These are phyloP conservation scores for Hibiscus syriacus DNA, from an alignment of 345 rosid genomes.

Conservation along the genomic window DNA sequence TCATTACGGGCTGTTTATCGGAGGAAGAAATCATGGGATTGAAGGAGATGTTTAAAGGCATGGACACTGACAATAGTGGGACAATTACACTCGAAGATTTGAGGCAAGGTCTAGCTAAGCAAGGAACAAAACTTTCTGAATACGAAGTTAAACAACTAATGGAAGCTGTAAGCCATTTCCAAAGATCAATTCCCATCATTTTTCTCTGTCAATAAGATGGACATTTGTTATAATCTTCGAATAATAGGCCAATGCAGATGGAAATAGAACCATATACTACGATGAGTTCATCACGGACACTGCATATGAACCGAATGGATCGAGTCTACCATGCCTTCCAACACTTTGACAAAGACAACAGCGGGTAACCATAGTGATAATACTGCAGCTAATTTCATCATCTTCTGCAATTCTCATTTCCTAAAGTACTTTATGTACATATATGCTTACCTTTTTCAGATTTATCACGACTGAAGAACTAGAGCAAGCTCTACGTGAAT, in stretches of 20 bases:
- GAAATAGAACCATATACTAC: conserved; percentile 74
- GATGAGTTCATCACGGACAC: conserved; percentile 79
- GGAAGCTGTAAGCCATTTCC: conserved; percentile 72
- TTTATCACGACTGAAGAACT: conserved; percentile 81
- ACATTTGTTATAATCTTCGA: background rate
- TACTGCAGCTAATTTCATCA: background rate
- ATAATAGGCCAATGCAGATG: conserved; percentile 80
- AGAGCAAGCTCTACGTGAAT: conserved; percentile 83
- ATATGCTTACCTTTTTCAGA: conserved; percentile 14
- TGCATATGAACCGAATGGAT: conserved; percentile 73
- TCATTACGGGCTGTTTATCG: conserved; percentile 90
- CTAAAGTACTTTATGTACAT: background rate
- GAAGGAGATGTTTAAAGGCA: conserved; percentile 87
- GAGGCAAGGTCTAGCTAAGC: conserved; percentile 83
- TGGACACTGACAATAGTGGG: conserved; percentile 81
- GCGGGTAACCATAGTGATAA: conserved; percentile 43
- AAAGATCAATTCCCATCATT: background rate
- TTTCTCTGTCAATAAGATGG: background rate
- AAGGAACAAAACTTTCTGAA: conserved; percentile 85
- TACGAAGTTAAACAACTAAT: conserved; percentile 75
- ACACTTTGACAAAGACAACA: conserved; percentile 74
- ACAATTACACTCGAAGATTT: conserved; percentile 93
- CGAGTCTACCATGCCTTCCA: conserved; percentile 75
- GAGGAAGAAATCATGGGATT: conserved; percentile 99
- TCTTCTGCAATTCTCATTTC: background rate